Evolutionary conservation across 352 stramenopile genomes (phyloP), one percentile per base, ranked within the genome.

Genomic region (Thraustotheca clavata): DNA sequence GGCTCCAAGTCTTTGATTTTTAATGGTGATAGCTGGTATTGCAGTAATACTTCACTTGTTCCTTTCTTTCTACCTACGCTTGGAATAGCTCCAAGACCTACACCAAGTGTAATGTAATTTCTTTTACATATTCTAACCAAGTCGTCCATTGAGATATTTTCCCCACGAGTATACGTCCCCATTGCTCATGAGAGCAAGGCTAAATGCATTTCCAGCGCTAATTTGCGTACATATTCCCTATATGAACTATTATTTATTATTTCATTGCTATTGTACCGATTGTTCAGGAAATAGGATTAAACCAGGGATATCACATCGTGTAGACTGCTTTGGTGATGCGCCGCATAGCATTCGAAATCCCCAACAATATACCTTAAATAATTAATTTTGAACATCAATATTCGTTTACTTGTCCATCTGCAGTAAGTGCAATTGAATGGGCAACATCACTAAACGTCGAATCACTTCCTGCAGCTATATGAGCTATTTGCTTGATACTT

Each of bases 141-240:
- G 77, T 14, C 83, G 77, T 0, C 83, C 83, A 26, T 90, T 72
- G 41, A 75, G 73, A 73, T 74, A 92, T 47, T 87, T 89, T 2
- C 83, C 83, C 88, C 89, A 97, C 2, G 76, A 74, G 40, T 82
- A 94, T 0, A 91, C 79, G 29, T 76, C 41, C 0, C 89, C 87
- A 6, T 69, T 62, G 4, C 69, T 41, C 4, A 67, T 69, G 3
- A 96, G 38, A 9, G 83, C 87, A 24, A 96, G 57, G 18, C 74
- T 86, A 62, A 96, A 97, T n/a, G 31, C 39, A 4, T 9, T 29
- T 38, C 55, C 55, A 16, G 55, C 55, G 16, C 39, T 41, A 26
- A 62, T 41, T 50, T 48, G 55, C 8, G 22, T 52, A 50, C 55
- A 50, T 2, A 36, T 6, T 0, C 31, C 31, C 49, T 59, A 59